Evolutionary conservation across 2,329 filamentous ascomycete genomes (phyloP).

Genomic region (Fusarium denticulatum): DNA sequence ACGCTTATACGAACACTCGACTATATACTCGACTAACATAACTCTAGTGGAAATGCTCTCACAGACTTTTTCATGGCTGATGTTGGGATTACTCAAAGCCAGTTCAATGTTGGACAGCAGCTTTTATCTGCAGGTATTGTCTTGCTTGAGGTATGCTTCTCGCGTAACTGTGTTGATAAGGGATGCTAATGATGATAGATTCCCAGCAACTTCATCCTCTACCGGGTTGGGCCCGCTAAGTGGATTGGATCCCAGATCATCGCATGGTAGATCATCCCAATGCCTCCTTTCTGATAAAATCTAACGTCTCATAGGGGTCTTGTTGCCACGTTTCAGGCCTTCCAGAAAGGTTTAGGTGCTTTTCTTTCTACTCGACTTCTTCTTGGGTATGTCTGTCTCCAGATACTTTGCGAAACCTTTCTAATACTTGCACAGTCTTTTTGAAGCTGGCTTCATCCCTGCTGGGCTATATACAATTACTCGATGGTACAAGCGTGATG

Average conservation of each 20-base stretch:
- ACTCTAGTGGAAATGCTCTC: conserved; percentile 51
- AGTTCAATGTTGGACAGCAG: conserved; percentile 60
- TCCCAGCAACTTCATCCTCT: conserved; percentile 59
- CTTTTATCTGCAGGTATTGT: conserved; percentile 59
- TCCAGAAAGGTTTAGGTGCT: conserved; percentile 44
- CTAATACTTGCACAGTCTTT: conserved; percentile 37
- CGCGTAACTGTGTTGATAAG: too few relatives aligned
- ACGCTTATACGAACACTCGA: not conserved
- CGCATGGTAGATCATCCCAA: conserved; percentile 43
- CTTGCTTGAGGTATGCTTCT: conserved; percentile 46
- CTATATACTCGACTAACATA: not conserved
- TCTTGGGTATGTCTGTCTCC: conserved; percentile 31
- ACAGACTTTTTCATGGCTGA: conserved; percentile 58
- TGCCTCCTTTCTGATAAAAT: not conserved
- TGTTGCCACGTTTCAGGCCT: conserved; percentile 50
- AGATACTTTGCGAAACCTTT: rapidly evolving
- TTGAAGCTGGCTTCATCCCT: conserved; percentile 46
- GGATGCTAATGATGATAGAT: conserved; percentile 15
- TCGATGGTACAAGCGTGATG: conserved; percentile 57
- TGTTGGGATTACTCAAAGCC: conserved; percentile 57
- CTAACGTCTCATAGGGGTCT: conserved; percentile 45
- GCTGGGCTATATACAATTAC: conserved; percentile 59
- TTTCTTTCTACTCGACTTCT: conserved; percentile 52
- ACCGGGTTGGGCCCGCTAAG: conserved; percentile 56
- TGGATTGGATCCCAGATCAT: conserved; percentile 52